Evolutionary conservation across 345 rosid species (phyloP), one percentile per base, ranked within the genome.

Genomic region (Jatropha curcas): DNA sequence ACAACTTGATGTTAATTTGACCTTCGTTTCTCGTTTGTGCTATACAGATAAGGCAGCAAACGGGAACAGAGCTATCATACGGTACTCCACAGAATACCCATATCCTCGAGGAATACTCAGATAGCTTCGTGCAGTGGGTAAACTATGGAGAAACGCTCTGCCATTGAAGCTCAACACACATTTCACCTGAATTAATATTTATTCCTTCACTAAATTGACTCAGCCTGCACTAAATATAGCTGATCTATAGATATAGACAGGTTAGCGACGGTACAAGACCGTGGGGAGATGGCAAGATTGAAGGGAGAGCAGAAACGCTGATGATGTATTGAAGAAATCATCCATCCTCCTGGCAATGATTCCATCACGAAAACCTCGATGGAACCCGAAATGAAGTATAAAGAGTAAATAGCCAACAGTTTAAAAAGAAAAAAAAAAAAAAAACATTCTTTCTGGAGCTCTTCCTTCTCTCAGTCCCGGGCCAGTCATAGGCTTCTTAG

Each of bases 91-190:
- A 80, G 62, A 51, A 43, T 71, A 71, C 81, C 63, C 35, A 73
- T 34, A 87, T 77, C 30, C 80, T 66, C 1, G 88, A 89, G 82
- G 97, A 91, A 24, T 88, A 79, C 72, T 63, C 99, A 1, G 96
- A 86, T 74, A 83, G 89, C 81, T 96, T 96, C 79, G 89, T 81
- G 70, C 81, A 80, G 25, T 96, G 99, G 99, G 97, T 96, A 66
- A 84, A 71, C 73, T 58, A 65, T 5, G 97, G 98, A 71, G 94
- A 90, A 79, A 80, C 96, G 22, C 77, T 95, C 65, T 86, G 96
- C 91, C 88, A 88, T 64, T 92, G 83, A 85, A 78, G 58, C 58
- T 43, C 55, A 50, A 64, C 64, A 78, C 5, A 4, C 20, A 4
- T 68, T 71, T 33, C 53, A 37, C 22, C 2, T 9, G 41, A 43